Base-by-base conservation (phyloP, 441 rosid species). In the Croton setiger region DNA sequence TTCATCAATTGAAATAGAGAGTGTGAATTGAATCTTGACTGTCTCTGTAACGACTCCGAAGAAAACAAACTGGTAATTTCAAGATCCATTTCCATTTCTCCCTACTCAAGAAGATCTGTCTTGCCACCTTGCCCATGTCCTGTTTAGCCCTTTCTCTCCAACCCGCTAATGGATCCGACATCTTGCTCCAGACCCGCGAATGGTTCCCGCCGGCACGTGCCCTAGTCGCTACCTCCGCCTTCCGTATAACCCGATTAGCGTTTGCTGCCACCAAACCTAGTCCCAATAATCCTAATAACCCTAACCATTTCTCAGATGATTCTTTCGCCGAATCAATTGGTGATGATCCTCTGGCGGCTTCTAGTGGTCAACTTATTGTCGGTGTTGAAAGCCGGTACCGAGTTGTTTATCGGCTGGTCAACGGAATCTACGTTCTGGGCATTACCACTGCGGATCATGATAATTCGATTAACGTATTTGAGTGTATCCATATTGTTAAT, bases 121-220 rank as follows among this genome's bases (percentile, higher is more conserved):
- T 27, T 27, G 31, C 2, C 31, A 27, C 31, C 31, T 27, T 27
- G 2, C 31, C 49, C 9, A 91, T 93, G 95, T 89, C 96, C 49
- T 93, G 97, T 63, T 76, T 91, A 51, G 96, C 97, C 17, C 84
- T 93, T 57, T 86, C 95, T 75, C 91, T 93, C 49, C 96, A 91
- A 76, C 98, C 96, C 17, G 79, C 86, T 17, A 88, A 88, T 57
- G 97, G 96, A 67, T 84, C 92, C 76, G 96, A 89, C 76, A 83
- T 94, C 75, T 86, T 94, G 59, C 87, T 94, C 70, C 97, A 91
- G 74, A 94, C 97, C 75, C 86, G 91, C 15, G 93, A 94, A 54
- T 94, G 93, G 97, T 94, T 90, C 72, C 97, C 96, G 0, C 98
- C 97, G 1, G 84, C 96, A 7, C 76, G 98, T 48, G 98, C 98